Base-by-base conservation (phyloP, 805 yeast species). In the Grigorovia humatica region DNA sequence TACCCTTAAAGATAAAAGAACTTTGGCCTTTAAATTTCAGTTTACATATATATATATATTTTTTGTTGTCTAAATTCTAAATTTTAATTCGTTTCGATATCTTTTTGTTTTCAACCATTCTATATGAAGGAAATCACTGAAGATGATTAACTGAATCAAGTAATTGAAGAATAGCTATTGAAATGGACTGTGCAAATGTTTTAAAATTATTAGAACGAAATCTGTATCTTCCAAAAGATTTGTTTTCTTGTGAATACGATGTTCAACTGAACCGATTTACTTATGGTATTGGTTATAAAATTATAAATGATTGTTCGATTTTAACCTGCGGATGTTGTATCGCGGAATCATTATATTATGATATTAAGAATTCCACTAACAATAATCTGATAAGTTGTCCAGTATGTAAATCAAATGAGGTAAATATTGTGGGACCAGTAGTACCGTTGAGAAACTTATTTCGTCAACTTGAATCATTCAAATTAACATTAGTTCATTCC, bases 351-450 rank as follows among this genome's bases (percentile, higher is more conserved):
- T 55, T 63, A 5, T 57, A 49, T 27, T 43, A 52, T 18, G 56
- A 54, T 41, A 52, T 61, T 11, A 43, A 27, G 2, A 30, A 46
- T 6, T 46, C 48, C 4, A 50, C 53, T 32, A 48, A 51, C 4
- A 48, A 48, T 13, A 44, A 52, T 2, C n/a, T 46, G 1, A 54
- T 59, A 15, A 49, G 50, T 6, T 74, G 78, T 51, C 77, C 77
- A 2, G 50, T 64, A 0, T 74, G 78, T 54, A 57, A 55, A 4
- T 47, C 51, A 9, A 50, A 49, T 7, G 54, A 63, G 6, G 61
- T 57, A 1, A 15, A 51, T 1, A 18, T 66, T 12, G 49, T 72
- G 15, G 65, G 64, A 1, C 64, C 74, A 11, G 69, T 74, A 17
- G 60, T 59, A 17, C 70, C 68, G 13, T 53, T 74, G 42, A 53